Evolutionary conservation across 768 basidiomycete species (phyloP).

Genomic region (Mrakia hoshinonis): DNA sequence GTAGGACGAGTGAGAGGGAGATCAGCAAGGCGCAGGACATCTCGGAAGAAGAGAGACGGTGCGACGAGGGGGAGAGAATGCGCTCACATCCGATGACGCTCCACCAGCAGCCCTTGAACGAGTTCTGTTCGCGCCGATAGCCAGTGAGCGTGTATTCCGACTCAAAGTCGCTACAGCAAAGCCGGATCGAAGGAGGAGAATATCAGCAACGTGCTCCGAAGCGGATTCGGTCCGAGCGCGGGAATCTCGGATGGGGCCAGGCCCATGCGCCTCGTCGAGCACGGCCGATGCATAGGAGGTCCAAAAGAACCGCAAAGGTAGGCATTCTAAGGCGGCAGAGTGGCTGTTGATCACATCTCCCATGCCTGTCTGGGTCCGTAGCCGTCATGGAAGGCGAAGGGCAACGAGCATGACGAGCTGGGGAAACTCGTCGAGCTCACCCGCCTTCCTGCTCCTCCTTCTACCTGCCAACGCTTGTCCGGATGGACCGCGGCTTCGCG

Average conservation of each 20-base stretch:
- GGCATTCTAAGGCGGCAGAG: not conserved
- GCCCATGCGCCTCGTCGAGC: not conserved
- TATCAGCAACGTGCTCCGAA: not conserved
- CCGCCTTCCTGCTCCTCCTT: not conserved
- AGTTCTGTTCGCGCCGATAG: slow-evolving; percentile 21
- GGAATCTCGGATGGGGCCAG: not conserved
- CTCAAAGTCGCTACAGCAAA: slow-evolving; percentile 17
- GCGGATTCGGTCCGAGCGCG: not conserved
- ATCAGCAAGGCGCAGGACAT: not conserved
- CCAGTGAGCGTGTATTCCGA: slow-evolving; percentile 21
- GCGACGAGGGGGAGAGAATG: no score
- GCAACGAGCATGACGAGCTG: not conserved
- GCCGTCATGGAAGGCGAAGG: not conserved
- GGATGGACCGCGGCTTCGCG: no score
- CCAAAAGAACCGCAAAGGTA: not conserved
- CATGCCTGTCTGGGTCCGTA: no score
- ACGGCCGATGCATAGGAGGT: not conserved
- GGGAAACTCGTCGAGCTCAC: not conserved
- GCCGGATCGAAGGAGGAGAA: not conserved
- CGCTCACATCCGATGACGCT: slow-evolving; percentile 9
- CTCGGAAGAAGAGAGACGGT: not conserved
- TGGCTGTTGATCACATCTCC: not conserved
- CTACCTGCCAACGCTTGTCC: no score
- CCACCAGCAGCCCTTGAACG: slow-evolving; percentile 3
- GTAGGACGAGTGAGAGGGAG: not conserved